These are phyloP conservation scores for Termitomyces sp. DNA, from an alignment of 768 basidiomycete genomes.

Conservation along the genomic window DNA sequence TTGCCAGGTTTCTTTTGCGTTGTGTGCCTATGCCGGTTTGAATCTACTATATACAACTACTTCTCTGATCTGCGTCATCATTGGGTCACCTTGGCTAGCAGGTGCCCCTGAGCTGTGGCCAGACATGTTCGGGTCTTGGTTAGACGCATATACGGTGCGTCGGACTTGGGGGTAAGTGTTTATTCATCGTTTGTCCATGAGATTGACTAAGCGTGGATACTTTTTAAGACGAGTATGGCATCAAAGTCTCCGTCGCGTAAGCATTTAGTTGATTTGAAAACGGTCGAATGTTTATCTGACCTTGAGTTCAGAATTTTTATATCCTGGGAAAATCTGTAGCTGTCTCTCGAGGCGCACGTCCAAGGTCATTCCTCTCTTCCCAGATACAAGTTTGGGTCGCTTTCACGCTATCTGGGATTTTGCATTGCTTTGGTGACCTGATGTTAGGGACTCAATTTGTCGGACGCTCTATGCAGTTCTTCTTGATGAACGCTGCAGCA, in stretches of 20 bases:
- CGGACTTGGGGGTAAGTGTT: conserved; percentile 3
- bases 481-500: conserved; percentile 1
- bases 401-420: neutral
- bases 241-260: conserved; percentile 7
- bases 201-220: neutral
- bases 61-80: neutral
- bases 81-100: neutral
- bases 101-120: conserved; percentile 4
- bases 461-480: neutral
- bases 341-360: neutral
- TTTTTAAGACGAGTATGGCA: conserved; percentile 5
- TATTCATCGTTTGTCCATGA: neutral
- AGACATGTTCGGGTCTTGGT: conserved; percentile 4
- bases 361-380: neutral
- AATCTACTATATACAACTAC: conserved; percentile 1
- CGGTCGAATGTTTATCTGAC: neutral
- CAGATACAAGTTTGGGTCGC: conserved; percentile 4
- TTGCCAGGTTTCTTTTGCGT: neutral
- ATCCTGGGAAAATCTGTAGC: neutral
- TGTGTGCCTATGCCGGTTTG: neutral
- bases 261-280: neutral
- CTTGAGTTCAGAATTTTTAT: neutral
- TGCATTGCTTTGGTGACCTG: conserved; percentile 8
- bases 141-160: conserved; percentile 5
- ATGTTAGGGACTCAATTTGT: neutral